Evolutionary conservation across 108 stramenopile species (phyloP).

Genomic region (Pseudonitzschia pungens): DNA sequence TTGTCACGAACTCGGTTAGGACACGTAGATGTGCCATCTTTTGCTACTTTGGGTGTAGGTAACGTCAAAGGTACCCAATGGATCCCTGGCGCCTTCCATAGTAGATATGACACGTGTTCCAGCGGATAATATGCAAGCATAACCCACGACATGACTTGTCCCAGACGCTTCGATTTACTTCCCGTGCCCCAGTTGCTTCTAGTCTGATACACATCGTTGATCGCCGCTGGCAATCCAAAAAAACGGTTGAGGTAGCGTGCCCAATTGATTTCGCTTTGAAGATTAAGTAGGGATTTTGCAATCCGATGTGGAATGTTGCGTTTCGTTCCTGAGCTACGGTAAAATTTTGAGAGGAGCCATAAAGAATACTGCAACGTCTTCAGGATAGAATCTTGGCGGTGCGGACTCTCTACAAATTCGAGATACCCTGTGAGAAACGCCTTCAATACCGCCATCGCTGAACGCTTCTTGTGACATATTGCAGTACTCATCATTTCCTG

Average conservation of each 20-base stretch:
- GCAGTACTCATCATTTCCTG: too few relatives aligned
- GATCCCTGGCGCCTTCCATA: constrained; percentile 61
- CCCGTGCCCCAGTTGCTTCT: constrained; percentile 56
- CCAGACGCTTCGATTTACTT: constrained; percentile 42
- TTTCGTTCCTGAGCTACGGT: constrained; percentile 25
- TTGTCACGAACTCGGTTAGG: not conserved
- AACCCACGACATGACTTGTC: constrained; percentile 64
- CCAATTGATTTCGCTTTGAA: constrained; percentile 53
- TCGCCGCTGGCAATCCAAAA: constrained; percentile 59
- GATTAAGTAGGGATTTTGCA: constrained; percentile 37
- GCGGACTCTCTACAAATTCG: not conserved
- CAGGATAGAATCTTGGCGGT: constrained; percentile 57
- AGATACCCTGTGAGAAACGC: constrained; percentile 6
- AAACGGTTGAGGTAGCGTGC: constrained; percentile 69
- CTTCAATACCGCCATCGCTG: not conserved
- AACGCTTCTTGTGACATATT: not conserved
- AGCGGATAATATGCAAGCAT: constrained; percentile 79
- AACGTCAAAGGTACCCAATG: not conserved
- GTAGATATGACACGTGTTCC: constrained; percentile 69
- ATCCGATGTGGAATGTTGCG: constrained; percentile 22
- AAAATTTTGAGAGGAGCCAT: constrained; percentile 56
- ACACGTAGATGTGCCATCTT: not conserved
- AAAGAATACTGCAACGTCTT: constrained; percentile 72
- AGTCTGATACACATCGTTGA: constrained; percentile 50
- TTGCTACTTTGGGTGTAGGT: not conserved